A percentile compares a stretch with the other conserved stretches of the same genome.
phyloP scores from a whole-genome alignment of 2,329 filamentous ascomycete species.

The Neopestalotiopsis clavispora region DNA sequence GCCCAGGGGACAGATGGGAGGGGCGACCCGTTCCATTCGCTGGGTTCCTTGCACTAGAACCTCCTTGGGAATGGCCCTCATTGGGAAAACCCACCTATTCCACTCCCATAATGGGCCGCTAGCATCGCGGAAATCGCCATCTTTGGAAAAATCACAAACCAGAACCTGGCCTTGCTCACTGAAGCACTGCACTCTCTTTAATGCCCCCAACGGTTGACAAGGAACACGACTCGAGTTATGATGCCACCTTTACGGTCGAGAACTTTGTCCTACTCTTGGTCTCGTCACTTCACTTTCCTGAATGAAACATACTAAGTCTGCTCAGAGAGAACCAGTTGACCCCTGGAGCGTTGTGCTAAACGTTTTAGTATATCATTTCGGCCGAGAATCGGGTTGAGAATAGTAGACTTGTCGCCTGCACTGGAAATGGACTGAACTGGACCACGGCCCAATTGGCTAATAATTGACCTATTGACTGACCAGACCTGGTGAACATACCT shows the following conservation, averaged over 20 bases:
- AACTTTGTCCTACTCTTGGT: not conserved
- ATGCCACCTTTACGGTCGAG: not conserved
- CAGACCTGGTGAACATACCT: not conserved
- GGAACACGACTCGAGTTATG: not conserved
- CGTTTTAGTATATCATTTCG: not conserved
- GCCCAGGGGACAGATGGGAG: too few species aligned
- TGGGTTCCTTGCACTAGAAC: not conserved
- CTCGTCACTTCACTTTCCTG: not conserved
- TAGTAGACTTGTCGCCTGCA: not conserved
- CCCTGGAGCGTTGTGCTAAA: not conserved
- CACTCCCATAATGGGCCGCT: not conserved
- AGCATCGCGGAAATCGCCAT: not conserved
- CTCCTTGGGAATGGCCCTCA: too few species aligned
- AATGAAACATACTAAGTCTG: not conserved
- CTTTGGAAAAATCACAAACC: not conserved
- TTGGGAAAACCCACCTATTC: not conserved
- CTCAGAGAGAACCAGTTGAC: not conserved
- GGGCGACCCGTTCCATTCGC: not conserved
- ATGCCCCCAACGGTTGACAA: not conserved
- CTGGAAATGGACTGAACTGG: not conserved
- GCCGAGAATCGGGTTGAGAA: not conserved
- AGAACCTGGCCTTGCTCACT: not conserved
- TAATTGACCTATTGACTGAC: not conserved
- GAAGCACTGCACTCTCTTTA: not conserved
- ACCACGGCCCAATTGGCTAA: not conserved